Evolutionary conservation across 768 basidiomycete species (phyloP).

Genomic region (Albatrellus ellisii): DNA sequence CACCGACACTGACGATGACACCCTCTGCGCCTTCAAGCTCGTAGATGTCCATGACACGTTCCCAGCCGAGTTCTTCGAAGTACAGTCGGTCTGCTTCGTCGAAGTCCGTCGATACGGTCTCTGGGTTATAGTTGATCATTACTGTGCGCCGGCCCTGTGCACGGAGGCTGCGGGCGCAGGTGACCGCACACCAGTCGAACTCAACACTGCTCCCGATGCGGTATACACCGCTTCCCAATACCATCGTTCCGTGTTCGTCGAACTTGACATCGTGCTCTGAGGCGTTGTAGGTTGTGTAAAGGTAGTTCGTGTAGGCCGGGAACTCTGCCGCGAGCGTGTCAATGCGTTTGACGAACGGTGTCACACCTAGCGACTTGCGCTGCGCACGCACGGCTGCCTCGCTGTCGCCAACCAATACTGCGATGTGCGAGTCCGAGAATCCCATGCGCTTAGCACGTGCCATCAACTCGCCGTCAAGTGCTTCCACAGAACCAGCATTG

Average conservation of each 20-base stretch:
- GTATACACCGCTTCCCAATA: constrained; percentile 95
- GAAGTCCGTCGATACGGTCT: constrained; percentile 98
- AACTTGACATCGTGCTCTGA: constrained; percentile 92
- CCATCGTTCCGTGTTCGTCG: constrained; percentile 97
- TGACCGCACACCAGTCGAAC: constrained; percentile 99
- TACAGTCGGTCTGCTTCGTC: constrained; percentile 99
- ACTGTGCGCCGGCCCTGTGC: constrained; percentile 90
- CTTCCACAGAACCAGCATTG: constrained; percentile 52
- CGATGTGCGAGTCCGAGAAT: constrained; percentile 89
- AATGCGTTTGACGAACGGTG: constrained; percentile 97
- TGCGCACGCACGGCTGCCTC: constrained; percentile 53
- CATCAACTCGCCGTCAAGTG: constrained; percentile 68
- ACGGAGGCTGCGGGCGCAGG: constrained; percentile 85
- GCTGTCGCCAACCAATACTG: constrained; percentile 71
- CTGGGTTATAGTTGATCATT: constrained; percentile 99
- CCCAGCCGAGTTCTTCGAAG: constrained; percentile 96
- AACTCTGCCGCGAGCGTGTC: constrained; percentile 98
- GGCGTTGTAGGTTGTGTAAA: constrained; percentile 98
- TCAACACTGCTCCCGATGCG: constrained; percentile 97
- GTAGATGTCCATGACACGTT: constrained; percentile 99
- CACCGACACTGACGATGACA: constrained; percentile 94
- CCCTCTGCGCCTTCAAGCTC: constrained; percentile 89
- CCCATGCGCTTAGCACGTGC: constrained; percentile 85
- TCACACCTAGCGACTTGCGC: constrained; percentile 80
- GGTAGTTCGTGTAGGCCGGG: constrained; percentile 97